Conservation (phyloP, 495 filamentous ascomycete genomes). For the Aspergillus sparsus region DNA sequence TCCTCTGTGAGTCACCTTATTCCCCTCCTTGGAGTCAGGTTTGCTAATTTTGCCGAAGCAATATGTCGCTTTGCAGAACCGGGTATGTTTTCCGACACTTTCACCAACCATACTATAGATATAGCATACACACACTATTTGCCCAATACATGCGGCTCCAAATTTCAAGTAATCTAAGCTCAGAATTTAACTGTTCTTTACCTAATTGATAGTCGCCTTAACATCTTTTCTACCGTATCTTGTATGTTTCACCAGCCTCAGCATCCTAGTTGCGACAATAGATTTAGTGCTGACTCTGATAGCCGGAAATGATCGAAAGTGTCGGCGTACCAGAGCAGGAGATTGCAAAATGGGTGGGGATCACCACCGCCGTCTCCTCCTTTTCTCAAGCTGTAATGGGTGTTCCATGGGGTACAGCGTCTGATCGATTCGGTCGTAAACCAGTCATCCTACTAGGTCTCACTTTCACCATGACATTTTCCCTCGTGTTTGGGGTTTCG, state of each 20-base stretch:
- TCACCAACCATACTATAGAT: background rate
- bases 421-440: slow-evolving; percentile 74
- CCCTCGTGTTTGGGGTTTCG: slow-evolving; percentile 76
- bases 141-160: too few relatives aligned
- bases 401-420: slow-evolving; percentile 76
- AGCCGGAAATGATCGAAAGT: slow-evolving; percentile 81
- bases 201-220: slow-evolving; percentile 55
- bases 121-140: too few relatives aligned
- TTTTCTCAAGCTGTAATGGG: slow-evolving; percentile 71
- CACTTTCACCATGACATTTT: slow-evolving; percentile 69
- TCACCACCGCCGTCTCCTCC: slow-evolving; percentile 73
- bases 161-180: too few relatives aligned
- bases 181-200: background rate
- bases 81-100: slow-evolving; percentile 33
- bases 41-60: slow-evolving; percentile 33
- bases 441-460: slow-evolving; percentile 70
- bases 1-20: slow-evolving; percentile 59
- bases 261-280: background rate
- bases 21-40: background rate
- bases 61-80: slow-evolving; percentile 84
- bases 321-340: slow-evolving; percentile 72
- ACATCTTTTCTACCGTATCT: slow-evolving; percentile 90
- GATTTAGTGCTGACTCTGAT: background rate
- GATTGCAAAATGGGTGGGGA: slow-evolving; percentile 75
- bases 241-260: slow-evolving; percentile 29